Conservation (phyloP, 352 stramenopile species). For the Plasmopara halstedii region DNA sequence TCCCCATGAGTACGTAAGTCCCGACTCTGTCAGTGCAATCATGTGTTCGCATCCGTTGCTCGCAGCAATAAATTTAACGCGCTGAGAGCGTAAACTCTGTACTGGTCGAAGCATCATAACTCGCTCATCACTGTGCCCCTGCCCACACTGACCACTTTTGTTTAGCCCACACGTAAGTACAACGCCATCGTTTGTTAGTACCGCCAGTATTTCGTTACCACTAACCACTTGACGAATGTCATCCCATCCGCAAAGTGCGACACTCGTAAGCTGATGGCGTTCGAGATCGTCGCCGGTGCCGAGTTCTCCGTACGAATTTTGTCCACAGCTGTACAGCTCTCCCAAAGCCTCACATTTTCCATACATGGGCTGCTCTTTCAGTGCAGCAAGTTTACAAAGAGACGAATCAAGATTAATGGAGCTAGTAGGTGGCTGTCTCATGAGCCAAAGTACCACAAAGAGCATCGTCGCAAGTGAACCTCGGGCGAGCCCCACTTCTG, state of each 20-base stretch:
- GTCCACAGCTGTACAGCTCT: slow-evolving; percentile 80
- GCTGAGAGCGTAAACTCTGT: slow-evolving; percentile 66
- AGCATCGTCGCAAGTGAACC: slow-evolving; percentile 70
- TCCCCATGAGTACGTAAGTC: slow-evolving; percentile 79
- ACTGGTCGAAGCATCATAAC: slow-evolving; percentile 80
- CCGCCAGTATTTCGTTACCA: slow-evolving; percentile 73
- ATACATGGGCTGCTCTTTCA: slow-evolving; percentile 85
- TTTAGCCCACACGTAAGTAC: slow-evolving; percentile 80
- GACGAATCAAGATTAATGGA: slow-evolving; percentile 46
- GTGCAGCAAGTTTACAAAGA: slow-evolving; percentile 54
- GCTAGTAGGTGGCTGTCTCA: slow-evolving; percentile 42
- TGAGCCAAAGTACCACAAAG: slow-evolving; percentile 58
- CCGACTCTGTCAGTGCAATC: slow-evolving; percentile 75
- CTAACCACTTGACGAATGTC: slow-evolving; percentile 79
- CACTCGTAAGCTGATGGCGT: slow-evolving; percentile 65
- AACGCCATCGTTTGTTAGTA: slow-evolving; percentile 76
- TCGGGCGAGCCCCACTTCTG: slow-evolving; percentile 60
- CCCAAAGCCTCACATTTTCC: slow-evolving; percentile 78
- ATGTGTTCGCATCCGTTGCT: slow-evolving; percentile 87
- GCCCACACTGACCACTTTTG: slow-evolving; percentile 83
- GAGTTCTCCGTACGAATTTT: slow-evolving; percentile 86
- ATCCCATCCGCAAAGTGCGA: slow-evolving; percentile 74
- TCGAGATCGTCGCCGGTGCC: slow-evolving; percentile 81
- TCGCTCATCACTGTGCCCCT: slow-evolving; percentile 82
- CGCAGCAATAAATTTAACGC: slow-evolving; percentile 73